Evolutionary conservation across 73 alveolate species (phyloP), one percentile per base, ranked within the genome.

Genomic region (Tetrahymena thermophila): DNA sequence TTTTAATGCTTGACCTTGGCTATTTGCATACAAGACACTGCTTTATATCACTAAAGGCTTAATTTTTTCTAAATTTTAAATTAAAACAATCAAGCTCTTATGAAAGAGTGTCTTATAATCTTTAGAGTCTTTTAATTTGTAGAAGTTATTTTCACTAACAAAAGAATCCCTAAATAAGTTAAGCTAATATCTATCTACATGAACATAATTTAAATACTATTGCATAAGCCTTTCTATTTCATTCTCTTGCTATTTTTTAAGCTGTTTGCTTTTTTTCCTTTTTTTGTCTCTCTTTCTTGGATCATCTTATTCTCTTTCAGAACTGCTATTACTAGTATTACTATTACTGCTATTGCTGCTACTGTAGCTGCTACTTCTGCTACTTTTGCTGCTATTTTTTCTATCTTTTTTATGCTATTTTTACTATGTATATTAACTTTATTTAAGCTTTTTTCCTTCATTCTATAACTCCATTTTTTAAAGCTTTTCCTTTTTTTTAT

Each of bases 71-170:
- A 71, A 71, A 71, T 71, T 71, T 71, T 25, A 23, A 71, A 71
- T 71, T 71, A 71, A 71, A 71, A 71, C 89, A 71, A 71, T 31
- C 11, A 71, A n/a, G 4, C 37, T 23, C 31, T 71, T 71, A 31
- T 71, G 89, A 71, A 71, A 71, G 89, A 71, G 89, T 71, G 89
- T 71, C 89, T 71, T 71, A n/a, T 71, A 71, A 71, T 71, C 89
- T 71, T 71, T 71, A 0, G 89, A 71, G 31, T 71, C 89, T 71
- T 71, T 71, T 71, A 71, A 71, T n/a, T 71, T 71, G n/a, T 71
- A 71, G 31, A 71, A 28, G 13, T 21, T 71, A 31, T 71, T 71
- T 71, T 71, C 89, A n/a, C 89, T 71, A 1, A 71, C 17, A 31
- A 71, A 71, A 25, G 89, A n/a, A n/a, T 71, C 89, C 42, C 89